A percentile compares a stretch with the other conserved stretches of the same genome.
Conservation (phyloP, 768 basidiomycete genomes). For the Antrodiella citrinella region DNA sequence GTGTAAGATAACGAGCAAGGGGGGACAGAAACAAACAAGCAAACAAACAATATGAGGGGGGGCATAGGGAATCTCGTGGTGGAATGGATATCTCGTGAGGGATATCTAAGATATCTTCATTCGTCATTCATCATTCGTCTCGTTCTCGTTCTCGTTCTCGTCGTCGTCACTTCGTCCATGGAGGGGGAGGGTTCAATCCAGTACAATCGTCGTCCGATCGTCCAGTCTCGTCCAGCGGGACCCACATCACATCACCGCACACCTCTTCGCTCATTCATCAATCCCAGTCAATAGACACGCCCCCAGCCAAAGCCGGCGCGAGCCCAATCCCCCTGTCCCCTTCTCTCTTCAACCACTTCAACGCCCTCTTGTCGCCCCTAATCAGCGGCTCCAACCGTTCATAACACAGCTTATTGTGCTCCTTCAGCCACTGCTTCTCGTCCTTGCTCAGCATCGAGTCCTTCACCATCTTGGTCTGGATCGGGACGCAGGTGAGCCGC, state of each 20-base stretch:
- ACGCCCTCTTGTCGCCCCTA: constrained; percentile 71
- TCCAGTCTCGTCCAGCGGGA: neutral
- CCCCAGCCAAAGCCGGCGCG: constrained; percentile 53
- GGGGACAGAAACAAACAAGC: neutral
- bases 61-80: neutral
- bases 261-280: constrained; percentile 18
- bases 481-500: constrained; percentile 89
- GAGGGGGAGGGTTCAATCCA: neutral
- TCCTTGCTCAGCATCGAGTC: constrained; percentile 76
- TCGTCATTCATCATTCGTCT: too few species aligned
- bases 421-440: constrained; percentile 85
- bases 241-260: neutral
- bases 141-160: too few species aligned
- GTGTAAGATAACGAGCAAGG: neutral
- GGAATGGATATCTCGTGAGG: neutral
- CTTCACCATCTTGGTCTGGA: constrained; percentile 86
- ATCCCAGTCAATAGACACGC: constrained; percentile 76
- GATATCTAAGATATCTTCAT: neutral
- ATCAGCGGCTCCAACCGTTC: constrained; percentile 57
- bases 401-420: constrained; percentile 72
- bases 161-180: neutral
- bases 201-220: neutral
- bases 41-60: neutral
- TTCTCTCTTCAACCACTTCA: constrained; percentile 75
- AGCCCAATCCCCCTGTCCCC: constrained; percentile 70